Evolutionary conservation across 2,329 filamentous ascomycete genomes (phyloP), one percentile per base, ranked within the genome.

Genomic region (Penicillium sp.): DNA sequence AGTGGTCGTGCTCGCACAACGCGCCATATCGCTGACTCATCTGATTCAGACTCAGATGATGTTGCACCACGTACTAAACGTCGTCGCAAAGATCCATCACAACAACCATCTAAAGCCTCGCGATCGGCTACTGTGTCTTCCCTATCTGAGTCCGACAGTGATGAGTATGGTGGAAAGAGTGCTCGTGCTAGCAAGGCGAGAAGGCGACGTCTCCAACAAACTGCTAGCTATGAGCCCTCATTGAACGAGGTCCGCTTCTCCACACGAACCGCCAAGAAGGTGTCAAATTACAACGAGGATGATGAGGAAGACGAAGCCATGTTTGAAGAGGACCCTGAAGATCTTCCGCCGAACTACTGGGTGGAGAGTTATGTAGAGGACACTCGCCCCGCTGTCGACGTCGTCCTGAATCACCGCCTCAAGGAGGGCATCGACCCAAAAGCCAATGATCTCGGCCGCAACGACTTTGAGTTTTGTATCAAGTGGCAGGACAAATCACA

Each of bases 401-500:
- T 90, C 61, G 89, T 99, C 50, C 84, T 99, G 52, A 90, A 95
- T 62, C 92, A 97, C 73, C 86, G 89, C 47, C 78, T 90, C 37
- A 89, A 86, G 71, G 88, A 90, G 34, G 90, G 82, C 16, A 76
- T 83, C 45, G 84, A 79, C 59, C 61, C 71, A 49, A 66, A 70
- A 44, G 64, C 65, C 22, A 55, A 55, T 22, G 60, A 70, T 20
- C 58, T 75, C 42, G 67, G 65, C 50, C 72, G 73, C 45, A 85
- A 92, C 51, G 90, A 97, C 69, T 97, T 94, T 66, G 91, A 97
- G 69, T 99, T 85, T 66, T 80, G 85, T 64, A 92, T 99, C 75
- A 99, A 99, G 78, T 99, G 95, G 94, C 90, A 97, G 74, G 90
- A 88, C 63, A 90, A 92, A 74, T 96, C 94, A 11, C 92, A 99